Evolutionary conservation across 164 flowering plant genomes (phyloP).

Genomic region (Annona squamosa): DNA sequence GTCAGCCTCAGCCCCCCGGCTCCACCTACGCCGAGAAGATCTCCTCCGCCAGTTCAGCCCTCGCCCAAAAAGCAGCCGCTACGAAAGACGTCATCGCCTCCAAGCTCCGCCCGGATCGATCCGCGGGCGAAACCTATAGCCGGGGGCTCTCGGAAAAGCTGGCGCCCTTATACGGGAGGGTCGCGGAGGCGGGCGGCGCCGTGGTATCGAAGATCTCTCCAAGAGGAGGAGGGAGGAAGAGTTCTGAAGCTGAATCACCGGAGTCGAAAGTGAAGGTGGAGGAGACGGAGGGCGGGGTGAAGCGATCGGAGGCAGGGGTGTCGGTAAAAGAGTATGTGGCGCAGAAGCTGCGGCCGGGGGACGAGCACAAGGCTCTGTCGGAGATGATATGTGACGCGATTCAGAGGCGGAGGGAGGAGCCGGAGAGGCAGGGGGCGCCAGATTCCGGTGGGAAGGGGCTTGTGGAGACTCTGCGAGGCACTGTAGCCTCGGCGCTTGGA

Average conservation of each 20-base stretch:
- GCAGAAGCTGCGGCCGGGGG: constrained; percentile 61
- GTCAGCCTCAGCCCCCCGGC: neutral
- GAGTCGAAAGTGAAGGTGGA: neutral
- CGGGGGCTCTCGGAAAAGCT: constrained; percentile 27
- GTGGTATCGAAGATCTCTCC: constrained; percentile 25
- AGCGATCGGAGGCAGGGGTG: neutral
- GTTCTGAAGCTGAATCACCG: constrained; percentile 21
- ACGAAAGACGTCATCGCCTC: neutral
- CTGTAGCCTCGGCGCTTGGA: constrained; percentile 20
- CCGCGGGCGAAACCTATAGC: constrained; percentile 8
- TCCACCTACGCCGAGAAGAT: neutral
- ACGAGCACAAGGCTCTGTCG: constrained; percentile 61
- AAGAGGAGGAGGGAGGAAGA: constrained; percentile 17
- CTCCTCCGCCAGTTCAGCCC: neutral
- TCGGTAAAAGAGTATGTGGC: constrained; percentile 34
- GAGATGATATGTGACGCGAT: constrained; percentile 41
- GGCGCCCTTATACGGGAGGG: constrained; percentile 38
- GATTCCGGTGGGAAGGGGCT: constrained; percentile 5
- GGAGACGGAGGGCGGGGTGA: neutral
- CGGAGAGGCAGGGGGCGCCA: constrained; percentile 32
- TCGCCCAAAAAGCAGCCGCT: neutral
- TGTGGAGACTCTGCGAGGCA: constrained; percentile 15
- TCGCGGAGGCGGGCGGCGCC: constrained; percentile 27
- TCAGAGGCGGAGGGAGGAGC: constrained; percentile 16
- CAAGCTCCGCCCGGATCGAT: neutral